Conservation (phyloP, 495 filamentous ascomycete genomes). For the Neurospora sp. region DNA sequence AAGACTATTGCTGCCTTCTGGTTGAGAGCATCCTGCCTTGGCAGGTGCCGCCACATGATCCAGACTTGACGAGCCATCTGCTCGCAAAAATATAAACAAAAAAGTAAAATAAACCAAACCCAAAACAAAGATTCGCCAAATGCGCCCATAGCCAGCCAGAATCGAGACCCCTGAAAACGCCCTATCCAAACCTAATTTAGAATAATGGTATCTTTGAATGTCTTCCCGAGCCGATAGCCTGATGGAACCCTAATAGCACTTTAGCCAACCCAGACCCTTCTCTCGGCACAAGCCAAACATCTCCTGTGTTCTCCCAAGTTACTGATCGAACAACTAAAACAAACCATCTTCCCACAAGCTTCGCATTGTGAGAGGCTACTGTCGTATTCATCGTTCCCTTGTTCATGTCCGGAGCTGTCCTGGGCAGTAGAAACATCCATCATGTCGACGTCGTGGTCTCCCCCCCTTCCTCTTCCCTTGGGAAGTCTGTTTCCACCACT, state of each 20-base stretch:
- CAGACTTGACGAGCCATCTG: background rate
- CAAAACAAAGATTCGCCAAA: background rate
- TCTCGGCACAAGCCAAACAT: slow-evolving; percentile 34
- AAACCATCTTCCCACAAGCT: slow-evolving; percentile 35
- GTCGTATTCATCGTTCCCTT: slow-evolving; percentile 8
- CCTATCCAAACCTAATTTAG: background rate
- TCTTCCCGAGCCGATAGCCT: slow-evolving; percentile 1
- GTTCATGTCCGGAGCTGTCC: slow-evolving; percentile 13
- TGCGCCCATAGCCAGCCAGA: background rate
- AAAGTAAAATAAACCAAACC: background rate
- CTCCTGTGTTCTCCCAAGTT: slow-evolving; percentile 33
- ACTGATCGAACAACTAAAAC: slow-evolving; percentile 39
- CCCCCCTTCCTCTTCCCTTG: background rate
- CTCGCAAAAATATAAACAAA: background rate
- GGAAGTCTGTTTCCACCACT: background rate
- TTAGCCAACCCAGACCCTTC: slow-evolving; percentile 14
- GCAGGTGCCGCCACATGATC: background rate
- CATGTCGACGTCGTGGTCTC: slow-evolving; percentile 17
- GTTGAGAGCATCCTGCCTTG: background rate
- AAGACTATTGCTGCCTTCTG: background rate
- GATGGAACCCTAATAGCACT: slow-evolving; percentile 7
- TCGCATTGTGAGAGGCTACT: slow-evolving; percentile 12
- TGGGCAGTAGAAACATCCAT: slow-evolving; percentile 4
- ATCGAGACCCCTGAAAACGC: background rate
- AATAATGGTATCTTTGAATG: background rate